Evolutionary conservation across 768 basidiomycete genomes (phyloP), one percentile per base, ranked within the genome.

Genomic region (Daedalea quercina): DNA sequence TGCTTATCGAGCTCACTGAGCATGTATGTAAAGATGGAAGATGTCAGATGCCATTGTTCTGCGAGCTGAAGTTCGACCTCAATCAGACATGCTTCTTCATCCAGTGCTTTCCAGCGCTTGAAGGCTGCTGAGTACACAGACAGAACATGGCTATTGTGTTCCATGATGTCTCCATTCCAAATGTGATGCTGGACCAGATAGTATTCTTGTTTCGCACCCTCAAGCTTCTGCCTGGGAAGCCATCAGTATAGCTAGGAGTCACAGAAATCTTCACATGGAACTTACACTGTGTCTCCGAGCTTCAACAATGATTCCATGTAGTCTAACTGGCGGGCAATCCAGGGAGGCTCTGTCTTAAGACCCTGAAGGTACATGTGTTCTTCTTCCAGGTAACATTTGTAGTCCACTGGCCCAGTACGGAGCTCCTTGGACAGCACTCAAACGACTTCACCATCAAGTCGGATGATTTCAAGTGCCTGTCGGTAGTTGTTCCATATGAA

Each of bases 21-120:
- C 6, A 6, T 6, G 6, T 31, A 11, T 11, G 6, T 31, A 11
- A 6, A 31, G 4, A 31, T 31, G 44, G 53, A 9, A 28, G 40
- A 19, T 1, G 7, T 45, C 0, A 56, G 52, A 8, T 33, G 46
- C 65, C 65, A 65, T 0, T 58, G 51, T 3, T 50, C 19, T 9
- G 24, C 37, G 12, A 66, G 34, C 11, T 53, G 52, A 2, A 64
- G 45, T 17, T 26, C 3, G 1, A 41, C 24, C 40, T 65, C 64
- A 13, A 58, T 40, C 1, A 37, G 37, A 17, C 28, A n/a, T 4
- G 51, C 59, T 8, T 52, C 42, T 15, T 44, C 45, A 15, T 53
- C 34, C 0, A 45, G n/a, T 0, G 15, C 9, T 23, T 46, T 24
- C 11, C 40, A 37, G 1, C 46, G 24, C 15, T 19, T 40, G 42